Base-by-base conservation (phyloP, 495 filamentous ascomycete species). In the Penicillium lividum region DNA sequence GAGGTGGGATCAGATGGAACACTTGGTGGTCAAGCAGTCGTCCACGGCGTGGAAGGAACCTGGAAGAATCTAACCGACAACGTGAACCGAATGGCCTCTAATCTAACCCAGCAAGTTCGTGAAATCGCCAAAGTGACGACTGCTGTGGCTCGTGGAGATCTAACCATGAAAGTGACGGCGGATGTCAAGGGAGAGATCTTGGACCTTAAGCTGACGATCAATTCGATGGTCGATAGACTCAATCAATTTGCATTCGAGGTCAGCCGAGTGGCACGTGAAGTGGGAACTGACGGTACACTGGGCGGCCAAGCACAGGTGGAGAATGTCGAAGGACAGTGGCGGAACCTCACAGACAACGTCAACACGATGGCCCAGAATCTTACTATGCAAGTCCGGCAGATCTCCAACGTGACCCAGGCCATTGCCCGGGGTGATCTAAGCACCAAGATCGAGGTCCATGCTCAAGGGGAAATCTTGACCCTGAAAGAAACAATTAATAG, bases 311-410 rank as follows among this genome's bases (percentile, higher is more conserved):
- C 92, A 27, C 92, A 89, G 30, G 92, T 96, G 13, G 89, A 93
- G 66, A 91, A 93, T 66, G 92, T 96, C 8, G 89, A 96, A 73
- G 92, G 92, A 38, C 93, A 90, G 28, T 96, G 92, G 92, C 86
- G 89, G 64, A 89, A 93, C 67, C 77, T 96, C 57, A 96, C 92
- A 9, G 90, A 95, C 66, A 96, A 93, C 57, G 92, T 96, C 67
- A 96, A 96, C 68, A 89, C 90, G 48, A 95, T 97, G 91, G 92
- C 92, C 63, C 93, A 90, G 78, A 96, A 96, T 67, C 77, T 97
- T 33, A 97, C 92, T 1, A 91, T 90, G 0, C 92, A 97, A 71
- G 92, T 97, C 53, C 88, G 92, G 65, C 91, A 93, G 68, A 97
- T 97, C 62, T 93, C 92, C 49, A 91, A 92, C 61, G 92, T 97